phyloP scores from a whole-genome alignment of 768 basidiomycete species.

The Tulasnella sp. region DNA sequence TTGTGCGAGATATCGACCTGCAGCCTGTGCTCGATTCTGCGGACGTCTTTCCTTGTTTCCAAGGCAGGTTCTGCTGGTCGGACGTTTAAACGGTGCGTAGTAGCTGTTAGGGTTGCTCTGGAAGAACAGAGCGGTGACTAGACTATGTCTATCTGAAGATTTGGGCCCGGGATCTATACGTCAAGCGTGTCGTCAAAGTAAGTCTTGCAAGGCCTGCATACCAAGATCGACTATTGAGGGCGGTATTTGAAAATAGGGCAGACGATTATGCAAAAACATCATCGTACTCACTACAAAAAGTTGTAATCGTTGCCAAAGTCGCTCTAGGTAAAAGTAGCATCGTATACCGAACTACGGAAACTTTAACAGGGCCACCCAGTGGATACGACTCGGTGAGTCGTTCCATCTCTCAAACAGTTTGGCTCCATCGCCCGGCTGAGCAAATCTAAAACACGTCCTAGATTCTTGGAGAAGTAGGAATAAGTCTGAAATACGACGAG shows the following conservation, averaged over 20 bases:
- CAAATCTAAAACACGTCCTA: neutral
- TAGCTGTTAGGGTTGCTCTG: neutral
- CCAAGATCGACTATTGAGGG: neutral
- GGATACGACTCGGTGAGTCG: constrained; percentile 1
- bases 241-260: neutral
- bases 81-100: neutral
- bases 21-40: constrained; percentile 7
- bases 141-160: neutral
- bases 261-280: neutral
- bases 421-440: neutral
- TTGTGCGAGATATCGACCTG: neutral
- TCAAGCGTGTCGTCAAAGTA: constrained; percentile 11
- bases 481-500: neutral
- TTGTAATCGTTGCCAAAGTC: neutral
- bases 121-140: too few species aligned
- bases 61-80: neutral
- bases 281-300: neutral
- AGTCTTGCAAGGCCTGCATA: neutral
- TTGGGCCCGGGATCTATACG: constrained; percentile 4
- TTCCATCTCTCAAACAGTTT: neutral
- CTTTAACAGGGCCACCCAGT: neutral
- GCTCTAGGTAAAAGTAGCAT: neutral
- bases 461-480: neutral
- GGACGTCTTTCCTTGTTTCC: neutral
- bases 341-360: neutral